Evolutionary conservation across 2,329 filamentous ascomycete species (phyloP).

Genomic region (Ascocoryne sarcoides): DNA sequence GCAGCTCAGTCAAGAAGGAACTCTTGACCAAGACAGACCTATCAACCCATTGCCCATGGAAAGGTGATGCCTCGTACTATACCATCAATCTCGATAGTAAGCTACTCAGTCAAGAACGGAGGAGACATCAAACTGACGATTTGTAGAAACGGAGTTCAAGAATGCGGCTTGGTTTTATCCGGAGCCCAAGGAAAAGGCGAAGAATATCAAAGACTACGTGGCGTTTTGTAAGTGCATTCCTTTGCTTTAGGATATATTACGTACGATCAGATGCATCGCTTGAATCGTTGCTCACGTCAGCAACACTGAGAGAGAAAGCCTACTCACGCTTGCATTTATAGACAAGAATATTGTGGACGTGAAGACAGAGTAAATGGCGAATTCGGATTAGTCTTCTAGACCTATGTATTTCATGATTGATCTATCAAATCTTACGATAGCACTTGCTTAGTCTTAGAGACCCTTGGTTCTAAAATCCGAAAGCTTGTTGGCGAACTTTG

Average conservation of each 20-base stretch:
- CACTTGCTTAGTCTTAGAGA: too few relatives aligned
- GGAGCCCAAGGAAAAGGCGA: slow-evolving; percentile 32
- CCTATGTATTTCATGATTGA: too few relatives aligned
- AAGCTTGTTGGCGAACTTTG: too few relatives aligned
- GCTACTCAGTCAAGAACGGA: too few relatives aligned
- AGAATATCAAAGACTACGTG: slow-evolving; percentile 36
- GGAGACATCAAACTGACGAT: too few relatives aligned
- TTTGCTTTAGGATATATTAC: background rate
- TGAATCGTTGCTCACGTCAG: too few relatives aligned
- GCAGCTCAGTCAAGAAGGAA: slow-evolving; percentile 31
- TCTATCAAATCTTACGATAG: too few relatives aligned
- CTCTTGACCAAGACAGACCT: slow-evolving; percentile 34
- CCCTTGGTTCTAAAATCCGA: too few relatives aligned
- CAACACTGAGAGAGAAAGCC: background rate
- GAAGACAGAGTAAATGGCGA: slow-evolving; percentile 19
- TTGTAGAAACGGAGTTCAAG: slow-evolving; percentile 30
- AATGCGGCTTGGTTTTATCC: slow-evolving; percentile 41
- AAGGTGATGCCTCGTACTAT: slow-evolving; percentile 40
- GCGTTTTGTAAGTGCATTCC: slow-evolving; percentile 37
- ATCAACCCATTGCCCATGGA: slow-evolving; percentile 37
- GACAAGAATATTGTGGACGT: slow-evolving; percentile 22
- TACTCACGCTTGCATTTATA: slow-evolving; percentile 1
- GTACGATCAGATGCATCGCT: background rate
- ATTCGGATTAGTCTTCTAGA: too few relatives aligned
- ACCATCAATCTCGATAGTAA: slow-evolving; percentile 34